phyloP scores from a whole-genome alignment of 768 basidiomycete species.

The Dentipellis fragilis region DNA sequence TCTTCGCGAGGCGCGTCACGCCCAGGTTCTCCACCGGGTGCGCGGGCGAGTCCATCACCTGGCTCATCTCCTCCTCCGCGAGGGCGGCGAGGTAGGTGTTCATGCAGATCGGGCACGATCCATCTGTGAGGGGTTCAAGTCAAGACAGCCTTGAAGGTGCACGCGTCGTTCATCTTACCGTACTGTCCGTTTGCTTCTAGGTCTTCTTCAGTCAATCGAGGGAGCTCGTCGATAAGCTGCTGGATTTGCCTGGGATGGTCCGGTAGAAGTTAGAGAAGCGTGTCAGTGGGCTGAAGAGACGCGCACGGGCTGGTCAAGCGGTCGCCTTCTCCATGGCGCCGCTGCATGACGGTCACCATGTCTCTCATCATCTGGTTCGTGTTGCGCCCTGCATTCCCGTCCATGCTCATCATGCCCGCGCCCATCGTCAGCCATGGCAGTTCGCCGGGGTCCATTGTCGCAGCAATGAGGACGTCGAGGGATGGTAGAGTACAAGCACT shows the following conservation, averaged over 20 bases:
- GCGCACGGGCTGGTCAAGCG: not conserved
- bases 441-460: not conserved
- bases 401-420: not conserved
- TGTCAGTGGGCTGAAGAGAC: not conserved
- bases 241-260: constrained; percentile 21
- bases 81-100: constrained; percentile 57
- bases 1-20: constrained; percentile 43
- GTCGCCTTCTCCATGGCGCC: not conserved
- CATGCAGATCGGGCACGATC: constrained; percentile 67
- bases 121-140: constrained; percentile 33
- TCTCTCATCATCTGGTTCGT: not conserved
- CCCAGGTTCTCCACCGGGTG: constrained; percentile 61
- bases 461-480: not conserved
- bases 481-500: not conserved
- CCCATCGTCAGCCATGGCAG: not conserved
- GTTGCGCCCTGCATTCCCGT: not conserved
- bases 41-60: constrained; percentile 72
- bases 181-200: constrained; percentile 35
- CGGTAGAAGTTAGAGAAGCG: not conserved
- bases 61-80: constrained; percentile 65
- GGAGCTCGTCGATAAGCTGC: constrained; percentile 35
- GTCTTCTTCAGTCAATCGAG: constrained; percentile 40
- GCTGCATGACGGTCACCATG: not conserved
- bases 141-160: not conserved
- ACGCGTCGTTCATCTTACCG: constrained; percentile 23